These are phyloP conservation scores for Cyclotella baltica DNA, from an alignment of 108 stramenopile genomes.

Conservation along the genomic window DNA sequence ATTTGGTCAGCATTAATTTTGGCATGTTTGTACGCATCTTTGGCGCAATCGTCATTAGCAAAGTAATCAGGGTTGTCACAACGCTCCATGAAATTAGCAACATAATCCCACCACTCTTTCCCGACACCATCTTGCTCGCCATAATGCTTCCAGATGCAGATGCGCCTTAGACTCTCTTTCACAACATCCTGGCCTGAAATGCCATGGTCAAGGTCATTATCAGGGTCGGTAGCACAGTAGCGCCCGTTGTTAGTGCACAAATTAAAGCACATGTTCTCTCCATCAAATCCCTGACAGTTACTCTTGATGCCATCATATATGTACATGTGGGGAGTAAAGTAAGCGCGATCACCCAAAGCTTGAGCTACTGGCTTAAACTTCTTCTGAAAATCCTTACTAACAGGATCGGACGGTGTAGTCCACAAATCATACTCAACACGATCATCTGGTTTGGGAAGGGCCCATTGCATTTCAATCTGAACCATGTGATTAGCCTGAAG, in stretches of 20 bases:
- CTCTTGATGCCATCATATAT: slow-evolving; percentile 85
- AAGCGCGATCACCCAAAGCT: slow-evolving; percentile 71
- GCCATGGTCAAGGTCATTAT: slow-evolving; percentile 88
- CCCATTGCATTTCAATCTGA: slow-evolving; percentile 88
- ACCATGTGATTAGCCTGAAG: slow-evolving; percentile 62
- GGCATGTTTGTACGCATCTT: slow-evolving; percentile 62
- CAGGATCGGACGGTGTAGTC: slow-evolving; percentile 77
- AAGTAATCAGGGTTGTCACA: slow-evolving; percentile 76
- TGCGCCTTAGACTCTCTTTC: slow-evolving; percentile 84
- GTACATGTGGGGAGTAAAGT: slow-evolving; percentile 91
- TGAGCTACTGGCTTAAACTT: slow-evolving; percentile 79
- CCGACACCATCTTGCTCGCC: slow-evolving; percentile 89
- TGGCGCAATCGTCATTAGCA: slow-evolving; percentile 82
- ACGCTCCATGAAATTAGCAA: slow-evolving; percentile 71
- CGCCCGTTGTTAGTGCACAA: slow-evolving; percentile 94
- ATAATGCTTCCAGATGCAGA: slow-evolving; percentile 92
- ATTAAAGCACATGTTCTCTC: slow-evolving; percentile 67
- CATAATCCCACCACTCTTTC: slow-evolving; percentile 89
- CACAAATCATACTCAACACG: slow-evolving; percentile 90
- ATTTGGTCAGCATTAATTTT: slow-evolving; percentile 51
- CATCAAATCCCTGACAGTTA: slow-evolving; percentile 57
- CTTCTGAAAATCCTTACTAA: slow-evolving; percentile 69
- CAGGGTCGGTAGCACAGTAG: slow-evolving; percentile 95
- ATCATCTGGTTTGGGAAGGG: slow-evolving; percentile 83
- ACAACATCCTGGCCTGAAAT: slow-evolving; percentile 94